Percentiles rank a stretch among this genome's conserved stretches.
phyloP scores from a whole-genome alignment of 225 moss, liverwort and hornwort species.

The Marchantia polymorpha region DNA sequence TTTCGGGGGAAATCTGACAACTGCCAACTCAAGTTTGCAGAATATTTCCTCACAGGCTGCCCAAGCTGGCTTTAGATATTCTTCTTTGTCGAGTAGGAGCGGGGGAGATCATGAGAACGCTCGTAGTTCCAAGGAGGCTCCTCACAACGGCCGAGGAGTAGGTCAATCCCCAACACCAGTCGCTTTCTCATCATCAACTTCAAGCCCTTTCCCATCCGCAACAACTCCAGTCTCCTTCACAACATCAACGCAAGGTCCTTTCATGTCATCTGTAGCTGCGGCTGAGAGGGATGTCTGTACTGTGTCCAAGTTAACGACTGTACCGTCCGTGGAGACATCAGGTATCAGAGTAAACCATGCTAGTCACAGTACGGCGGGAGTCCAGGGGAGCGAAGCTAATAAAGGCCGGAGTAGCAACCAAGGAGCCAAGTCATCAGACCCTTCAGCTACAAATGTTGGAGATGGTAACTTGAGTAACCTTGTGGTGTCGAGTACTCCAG shows the following conservation, averaged over 20 bases:
- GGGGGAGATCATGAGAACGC: slow-evolving; percentile 2
- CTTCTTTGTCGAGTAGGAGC: slow-evolving; percentile 7
- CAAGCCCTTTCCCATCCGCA: neutral
- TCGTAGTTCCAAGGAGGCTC: slow-evolving; percentile 10
- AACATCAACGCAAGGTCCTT: slow-evolving; percentile 13
- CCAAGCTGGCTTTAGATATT: slow-evolving; percentile 13
- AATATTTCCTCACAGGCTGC: neutral
- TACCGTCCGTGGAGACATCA: neutral
- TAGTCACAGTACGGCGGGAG: neutral
- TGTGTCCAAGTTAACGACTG: slow-evolving; percentile 7
- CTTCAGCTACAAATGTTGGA: neutral
- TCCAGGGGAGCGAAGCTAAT: neutral
- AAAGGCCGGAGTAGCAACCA: neutral
- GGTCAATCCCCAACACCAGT: slow-evolving; percentile 18
- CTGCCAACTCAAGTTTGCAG: neutral
- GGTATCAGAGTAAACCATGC: neutral
- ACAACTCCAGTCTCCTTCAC: slow-evolving; percentile 12
- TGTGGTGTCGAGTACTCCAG: neutral
- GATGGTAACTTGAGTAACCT: slow-evolving; percentile 5
- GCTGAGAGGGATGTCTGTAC: neutral
- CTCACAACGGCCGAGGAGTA: slow-evolving; percentile 12
- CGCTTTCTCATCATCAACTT: neutral
- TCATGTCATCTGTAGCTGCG: neutral
- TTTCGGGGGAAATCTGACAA: neutral
- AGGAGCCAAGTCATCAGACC: neutral